A percentile compares a stretch with the other conserved stretches of the same genome.
phyloP scores from a whole-genome alignment of 352 stramenopile genomes.

The Phytophthora tubulina region DNA sequence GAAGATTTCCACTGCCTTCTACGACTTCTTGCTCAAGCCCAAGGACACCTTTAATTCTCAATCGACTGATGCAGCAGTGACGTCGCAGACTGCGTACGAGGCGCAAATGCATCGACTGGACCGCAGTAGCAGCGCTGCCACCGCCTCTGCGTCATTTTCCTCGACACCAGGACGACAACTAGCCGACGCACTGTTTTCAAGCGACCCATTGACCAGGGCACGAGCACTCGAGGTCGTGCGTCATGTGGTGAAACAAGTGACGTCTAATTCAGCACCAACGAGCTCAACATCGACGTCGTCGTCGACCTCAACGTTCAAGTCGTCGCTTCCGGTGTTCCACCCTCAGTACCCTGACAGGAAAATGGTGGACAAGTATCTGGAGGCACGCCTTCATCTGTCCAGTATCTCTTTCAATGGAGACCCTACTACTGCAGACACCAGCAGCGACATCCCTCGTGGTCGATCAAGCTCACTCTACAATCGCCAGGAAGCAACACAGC shows the following conservation, averaged over 20 bases:
- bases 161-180: conserved; percentile 58
- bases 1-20: conserved; percentile 41
- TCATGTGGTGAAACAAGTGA: conserved; percentile 59
- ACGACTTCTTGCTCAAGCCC: conserved; percentile 34
- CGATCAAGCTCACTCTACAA: conserved; percentile 28
- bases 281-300: conserved; percentile 32
- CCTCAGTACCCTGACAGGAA: conserved; percentile 43
- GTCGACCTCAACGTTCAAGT: conserved; percentile 21
- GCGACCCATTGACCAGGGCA: conserved; percentile 55
- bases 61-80: conserved; percentile 10
- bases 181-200: conserved; percentile 72
- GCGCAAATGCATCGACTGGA: conserved; percentile 30
- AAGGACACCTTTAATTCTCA: conserved; percentile 17
- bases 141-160: conserved; percentile 36
- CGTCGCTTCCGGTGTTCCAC: conserved; percentile 32
- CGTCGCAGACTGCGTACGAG: conserved; percentile 10
- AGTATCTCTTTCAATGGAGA: conserved; percentile 35
- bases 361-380: conserved; percentile 67
- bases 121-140: conserved; percentile 42
- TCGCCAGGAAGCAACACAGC: conserved; percentile 20
- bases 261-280: conserved; percentile 26
- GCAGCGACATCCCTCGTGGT: not conserved
- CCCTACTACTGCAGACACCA: conserved; percentile 3
- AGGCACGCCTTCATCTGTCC: conserved; percentile 51
- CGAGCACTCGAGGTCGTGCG: conserved; percentile 62